Conservation (phyloP, 169 alveolate species). For the Miamiensis avidus region DNA sequence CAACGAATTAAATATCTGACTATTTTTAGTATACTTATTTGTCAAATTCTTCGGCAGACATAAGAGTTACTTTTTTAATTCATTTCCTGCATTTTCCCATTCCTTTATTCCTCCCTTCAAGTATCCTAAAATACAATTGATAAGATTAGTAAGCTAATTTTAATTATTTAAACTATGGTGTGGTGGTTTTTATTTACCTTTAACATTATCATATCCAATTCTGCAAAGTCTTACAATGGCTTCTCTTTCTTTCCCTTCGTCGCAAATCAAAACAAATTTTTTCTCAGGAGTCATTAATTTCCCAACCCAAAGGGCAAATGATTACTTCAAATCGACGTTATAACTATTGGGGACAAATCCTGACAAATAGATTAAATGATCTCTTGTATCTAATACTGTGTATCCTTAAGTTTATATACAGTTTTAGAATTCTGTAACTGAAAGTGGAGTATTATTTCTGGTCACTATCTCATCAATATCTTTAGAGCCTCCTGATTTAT, state of each 20-base stretch:
- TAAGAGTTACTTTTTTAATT: neutral
- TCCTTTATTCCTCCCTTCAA: slow-evolving; percentile 50
- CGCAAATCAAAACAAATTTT: slow-evolving; percentile 36
- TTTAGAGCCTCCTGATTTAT: slow-evolving; percentile 11
- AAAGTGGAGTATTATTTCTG: neutral
- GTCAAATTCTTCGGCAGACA: slow-evolving; percentile 9
- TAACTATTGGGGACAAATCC: slow-evolving; percentile 38
- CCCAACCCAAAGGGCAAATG: slow-evolving; percentile 45
- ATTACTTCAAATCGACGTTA: slow-evolving; percentile 20
- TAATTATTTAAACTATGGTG: too few species aligned
- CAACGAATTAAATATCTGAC: slow-evolving; percentile 6
- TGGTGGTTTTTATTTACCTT: neutral
- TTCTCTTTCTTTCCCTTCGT: slow-evolving; percentile 37
- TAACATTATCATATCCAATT: slow-evolving; percentile 49
- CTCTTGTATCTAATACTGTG: slow-evolving; percentile 33
- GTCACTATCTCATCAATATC: neutral
- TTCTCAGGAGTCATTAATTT: slow-evolving; percentile 36
- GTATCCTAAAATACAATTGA: slow-evolving; percentile 39
- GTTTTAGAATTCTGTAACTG: slow-evolving; percentile 11
- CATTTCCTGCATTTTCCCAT: slow-evolving; percentile 22
- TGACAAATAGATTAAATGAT: slow-evolving; percentile 3
- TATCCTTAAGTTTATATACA: slow-evolving; percentile 18
- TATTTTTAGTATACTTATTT: neutral
- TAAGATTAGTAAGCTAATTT: too few species aligned
- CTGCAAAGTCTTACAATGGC: slow-evolving; percentile 42